phyloP scores from a whole-genome alignment of 164 flowering plant genomes.

The Litsea cubeba region DNA sequence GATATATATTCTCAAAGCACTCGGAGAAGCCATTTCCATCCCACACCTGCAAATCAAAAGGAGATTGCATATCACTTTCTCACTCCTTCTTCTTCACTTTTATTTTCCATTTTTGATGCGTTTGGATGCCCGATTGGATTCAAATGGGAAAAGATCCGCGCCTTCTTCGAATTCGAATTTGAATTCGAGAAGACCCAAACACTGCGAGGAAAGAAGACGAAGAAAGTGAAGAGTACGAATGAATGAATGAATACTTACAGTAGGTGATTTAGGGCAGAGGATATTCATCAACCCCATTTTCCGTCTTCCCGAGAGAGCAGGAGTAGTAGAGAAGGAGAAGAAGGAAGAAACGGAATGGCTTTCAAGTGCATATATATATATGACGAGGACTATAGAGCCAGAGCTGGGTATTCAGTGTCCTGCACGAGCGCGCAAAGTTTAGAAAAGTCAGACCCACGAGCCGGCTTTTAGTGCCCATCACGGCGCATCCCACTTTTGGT shows the following conservation, averaged over 20 bases:
- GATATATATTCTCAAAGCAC: conserved; percentile 73
- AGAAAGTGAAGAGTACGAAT: background rate
- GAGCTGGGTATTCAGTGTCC: background rate
- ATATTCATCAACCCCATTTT: conserved; percentile 22
- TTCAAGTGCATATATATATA: background rate
- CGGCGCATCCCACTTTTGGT: background rate
- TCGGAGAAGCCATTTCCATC: conserved; percentile 41
- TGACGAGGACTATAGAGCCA: background rate
- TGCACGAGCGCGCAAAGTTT: background rate
- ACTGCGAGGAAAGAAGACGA: background rate
- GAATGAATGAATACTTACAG: conserved; percentile 11
- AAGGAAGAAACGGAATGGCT: background rate
- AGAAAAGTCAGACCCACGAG: background rate
- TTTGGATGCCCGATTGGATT: background rate
- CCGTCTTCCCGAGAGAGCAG: background rate
- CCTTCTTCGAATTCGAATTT: background rate
- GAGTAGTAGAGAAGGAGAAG: no score
- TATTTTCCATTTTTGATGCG: background rate
- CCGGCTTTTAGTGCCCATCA: background rate
- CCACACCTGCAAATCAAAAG: conserved; percentile 50
- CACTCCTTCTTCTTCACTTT: background rate
- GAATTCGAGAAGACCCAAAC: background rate
- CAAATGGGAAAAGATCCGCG: background rate
- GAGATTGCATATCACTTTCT: background rate
- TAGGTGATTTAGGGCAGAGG: conserved; percentile 23